Evolutionary conservation across 768 basidiomycete species (phyloP).

Genomic region (Phaffia australis): DNA sequence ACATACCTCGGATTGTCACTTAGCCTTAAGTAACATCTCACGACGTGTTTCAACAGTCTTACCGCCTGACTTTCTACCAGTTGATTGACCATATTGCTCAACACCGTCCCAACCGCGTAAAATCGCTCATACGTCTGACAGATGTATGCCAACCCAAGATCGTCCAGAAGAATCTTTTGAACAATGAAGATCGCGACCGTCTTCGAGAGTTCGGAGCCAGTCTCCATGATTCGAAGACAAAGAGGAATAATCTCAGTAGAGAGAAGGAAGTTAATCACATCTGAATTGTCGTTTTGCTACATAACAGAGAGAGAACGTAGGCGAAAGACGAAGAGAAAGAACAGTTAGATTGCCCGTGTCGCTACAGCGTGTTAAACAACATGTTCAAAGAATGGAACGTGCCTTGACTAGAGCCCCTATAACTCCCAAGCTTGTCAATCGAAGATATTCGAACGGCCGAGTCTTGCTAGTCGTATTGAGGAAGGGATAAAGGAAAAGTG

Average conservation of each 20-base stretch:
- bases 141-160: slow-evolving; percentile 94
- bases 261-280: slow-evolving; percentile 96
- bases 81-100: slow-evolving; percentile 98
- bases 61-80: slow-evolving; percentile 97
- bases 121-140: slow-evolving; percentile 99
- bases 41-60: slow-evolving; percentile 89
- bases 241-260: slow-evolving; percentile 99
- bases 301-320: not conserved
- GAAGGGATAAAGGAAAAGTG: slow-evolving; percentile 89
- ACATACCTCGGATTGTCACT: slow-evolving; percentile 88
- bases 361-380: not conserved
- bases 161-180: slow-evolving; percentile 87
- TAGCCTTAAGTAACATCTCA: slow-evolving; percentile 87
- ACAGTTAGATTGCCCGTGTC: not conserved
- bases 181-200: slow-evolving; percentile 99
- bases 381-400: slow-evolving; percentile 27
- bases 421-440: slow-evolving; percentile 97
- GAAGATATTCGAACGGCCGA: slow-evolving; percentile 96
- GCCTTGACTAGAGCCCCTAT: slow-evolving; percentile 98
- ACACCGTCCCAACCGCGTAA: slow-evolving; percentile 94
- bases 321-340: not conserved
- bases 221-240: slow-evolving; percentile 99
- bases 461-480: slow-evolving; percentile 98
- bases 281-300: slow-evolving; percentile 98
- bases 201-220: slow-evolving; percentile 94